Evolutionary conservation across 2,329 filamentous ascomycete genomes (phyloP), one percentile per base, ranked within the genome.

Genomic region (Emericellopsis cladophorae): DNA sequence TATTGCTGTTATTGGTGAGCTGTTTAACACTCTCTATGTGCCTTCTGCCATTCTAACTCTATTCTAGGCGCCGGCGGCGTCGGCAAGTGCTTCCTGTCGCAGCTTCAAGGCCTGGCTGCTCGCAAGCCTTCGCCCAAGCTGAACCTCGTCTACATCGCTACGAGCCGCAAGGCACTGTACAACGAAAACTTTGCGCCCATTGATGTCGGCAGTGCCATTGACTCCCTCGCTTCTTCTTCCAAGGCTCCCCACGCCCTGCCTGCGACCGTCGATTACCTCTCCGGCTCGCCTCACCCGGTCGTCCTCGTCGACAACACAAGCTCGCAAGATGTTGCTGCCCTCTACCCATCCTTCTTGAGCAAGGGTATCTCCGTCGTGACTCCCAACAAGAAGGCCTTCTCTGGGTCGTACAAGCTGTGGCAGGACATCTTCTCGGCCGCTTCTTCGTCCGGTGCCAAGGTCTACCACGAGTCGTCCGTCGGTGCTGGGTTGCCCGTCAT

Each of bases 341-440:
- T 76, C 24, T 98, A 98, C 62, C 89, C 92, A 1, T 61, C 74
- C 37, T 85, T 94, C 61, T 68, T 98, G 45, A 73, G 76, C 53
- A 76, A 79, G 47, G 90, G 89, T 11, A 81, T 98, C 60, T 90
- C 79, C 61, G 79, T 98, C 52, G 86, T 96, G 23, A 98, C 92
- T 1, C 89, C 92, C 35, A 98, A 96, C 72, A 98, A 98, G 71
- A 98, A 98, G 66, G 90, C 84, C 12, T 98, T 98, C 65, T 93
- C 87, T 0, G 80, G 84, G 43, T 79, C 76, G 36, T 79, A 85
- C 53, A 70, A 78, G 51, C 68, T 95, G 42, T 98, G 90, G 89
- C 75, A 85, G 54, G 77, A 84, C 47, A 95, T 98, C 56, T 93
- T 94, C 61, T 65, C 68, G 4, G 74, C 85, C 2, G 81, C 88